Evolutionary conservation across 495 filamentous ascomycete species (phyloP), one percentile per base, ranked within the genome.

Genomic region (Hamigera avellanea): DNA sequence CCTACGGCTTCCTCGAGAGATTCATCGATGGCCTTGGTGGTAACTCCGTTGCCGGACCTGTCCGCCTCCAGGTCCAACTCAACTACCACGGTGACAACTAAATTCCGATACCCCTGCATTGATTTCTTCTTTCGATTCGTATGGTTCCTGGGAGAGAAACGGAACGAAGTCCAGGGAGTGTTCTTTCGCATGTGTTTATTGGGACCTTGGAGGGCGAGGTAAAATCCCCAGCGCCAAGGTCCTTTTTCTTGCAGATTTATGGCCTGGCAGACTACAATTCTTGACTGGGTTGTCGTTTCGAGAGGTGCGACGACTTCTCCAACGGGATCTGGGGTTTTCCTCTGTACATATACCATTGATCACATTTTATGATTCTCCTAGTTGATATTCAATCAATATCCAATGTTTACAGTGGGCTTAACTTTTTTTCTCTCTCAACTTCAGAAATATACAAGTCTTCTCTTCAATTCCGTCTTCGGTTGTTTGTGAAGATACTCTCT

Each of bases 61-160:
- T 63, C 43, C 62, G 62, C 42, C 52, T 66, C 9, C 16, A 48
- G 14, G 54, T 57, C 45, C 32, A 46, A 15, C 49, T 66, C 19
- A 56, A 63, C 59, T 66, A 42, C 40, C 32, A 19, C 15, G 33
- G 33, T 35, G 14, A 39, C 19, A 23, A 4, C 21, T 23, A n/a
- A n/a, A n/a, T 10, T 10, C 27, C 19, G 36, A 16, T 21, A 37
- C 38, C 32, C 2, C n/a, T 35, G 42, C 35, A 45, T 32, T 13
- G 41, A 41, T 39, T 21, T 43, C 46, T 35, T 19, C 14, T 21
- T 35, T 40, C 17, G 4, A 15, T 27, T 15, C 37, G 32, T 34
- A 38, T 25, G 19, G n/a, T 32, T 42, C 21, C 9, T 23, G 4
- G 21, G 21, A 9, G 21, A 23, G 9, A 23, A 23, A 23, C 9